Conservation (phyloP, 139 green algal genomes). For the Zygnema circumcarinatum region DNA sequence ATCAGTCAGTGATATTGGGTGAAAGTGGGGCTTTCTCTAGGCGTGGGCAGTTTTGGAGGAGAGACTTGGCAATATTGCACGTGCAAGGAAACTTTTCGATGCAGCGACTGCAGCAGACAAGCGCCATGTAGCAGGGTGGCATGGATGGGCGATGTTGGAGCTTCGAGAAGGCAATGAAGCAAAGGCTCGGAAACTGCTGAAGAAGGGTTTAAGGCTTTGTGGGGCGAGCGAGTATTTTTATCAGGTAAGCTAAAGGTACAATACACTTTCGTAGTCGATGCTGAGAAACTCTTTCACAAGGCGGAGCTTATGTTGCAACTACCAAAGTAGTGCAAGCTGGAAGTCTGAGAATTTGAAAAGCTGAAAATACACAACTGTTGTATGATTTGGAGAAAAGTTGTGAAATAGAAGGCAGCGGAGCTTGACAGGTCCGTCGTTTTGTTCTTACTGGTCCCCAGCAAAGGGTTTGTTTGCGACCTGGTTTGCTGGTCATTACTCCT, state of each 20-base stretch:
- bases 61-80: constrained; percentile 68
- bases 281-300: no score
- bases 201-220: constrained; percentile 59
- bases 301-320: no score
- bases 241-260: constrained; percentile 14
- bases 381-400: not conserved
- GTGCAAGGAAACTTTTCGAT: constrained; percentile 89
- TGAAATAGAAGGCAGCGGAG: no score
- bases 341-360: no score
- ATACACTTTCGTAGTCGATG: not conserved
- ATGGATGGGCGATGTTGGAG: constrained; percentile 97
- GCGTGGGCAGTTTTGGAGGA: constrained; percentile 89
- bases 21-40: no score
- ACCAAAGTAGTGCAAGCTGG: no score
- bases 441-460: no score
- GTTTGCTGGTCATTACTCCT: no score
- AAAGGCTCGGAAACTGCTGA: constrained; percentile 70
- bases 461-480: no score
- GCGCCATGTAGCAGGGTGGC: constrained; percentile 89
- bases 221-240: constrained; percentile 66
- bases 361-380: no score
- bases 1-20: no score
- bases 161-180: constrained; percentile 84
- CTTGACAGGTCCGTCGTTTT: no score
- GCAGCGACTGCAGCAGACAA: constrained; percentile 83